Base-by-base conservation (phyloP, 2,329 filamentous ascomycete species). In the Elsinoe necatrix region DNA sequence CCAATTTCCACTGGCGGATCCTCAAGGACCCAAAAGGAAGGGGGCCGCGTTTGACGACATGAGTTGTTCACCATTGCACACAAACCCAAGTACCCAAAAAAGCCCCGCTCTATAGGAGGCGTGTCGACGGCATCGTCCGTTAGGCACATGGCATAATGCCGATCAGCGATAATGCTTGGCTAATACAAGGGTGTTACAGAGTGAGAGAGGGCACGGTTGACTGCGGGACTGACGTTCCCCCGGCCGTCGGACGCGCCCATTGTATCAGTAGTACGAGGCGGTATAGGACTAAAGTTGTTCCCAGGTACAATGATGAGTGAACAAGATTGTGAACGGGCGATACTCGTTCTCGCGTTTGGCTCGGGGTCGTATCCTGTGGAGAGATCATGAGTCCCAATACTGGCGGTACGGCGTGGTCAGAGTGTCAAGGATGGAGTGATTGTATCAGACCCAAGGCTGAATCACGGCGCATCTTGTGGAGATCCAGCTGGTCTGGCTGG, bases 151-250 rank as follows among this genome's bases (percentile, higher is more conserved):
- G 48, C 48, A 52, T 35, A 29, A 52, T 37, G 48, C 31, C 48
- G 48, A 52, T 52, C 48, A 23, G 20, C 29, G 20, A 31, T 14
- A 23, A 52, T 35, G 48, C 48, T 52, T 52, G 48, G 48, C 48
- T 52, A 37, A 52, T 52, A 52, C 48, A 52, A 52, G 48, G 48
- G n/a, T 52, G 48, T 52, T 37, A 29, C 48, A 52, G 48, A 52
- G 48, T 52, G 48, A 52, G 29, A 52, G 29, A 50, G 45, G 45
- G 48, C 48, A 52, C 48, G 34, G 34, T 52, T 39, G 25, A 31
- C 48, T 21, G 48, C 48, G 48, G 48, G 48, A 25, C 48, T 52
- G 48, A 52, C 48, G 48, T 52, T 52, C 29, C 14, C 25, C 45
- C 45, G 45, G 25, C 48, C 48, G 48, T 29, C 29, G 48, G 39